Base-by-base conservation (phyloP, 148 eudicot species). In the Pharnaceum exiguum region DNA sequence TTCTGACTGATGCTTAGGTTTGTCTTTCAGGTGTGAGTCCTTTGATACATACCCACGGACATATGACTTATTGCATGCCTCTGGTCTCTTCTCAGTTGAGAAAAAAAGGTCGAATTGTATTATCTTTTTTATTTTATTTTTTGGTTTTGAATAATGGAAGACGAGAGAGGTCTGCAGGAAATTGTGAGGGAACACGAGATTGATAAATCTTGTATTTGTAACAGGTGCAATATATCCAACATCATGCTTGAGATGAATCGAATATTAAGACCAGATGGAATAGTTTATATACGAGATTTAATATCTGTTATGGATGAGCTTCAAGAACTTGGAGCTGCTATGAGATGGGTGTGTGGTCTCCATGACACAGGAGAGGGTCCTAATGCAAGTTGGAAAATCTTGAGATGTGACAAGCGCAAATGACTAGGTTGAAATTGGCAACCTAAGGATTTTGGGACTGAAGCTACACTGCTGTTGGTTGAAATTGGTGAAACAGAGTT, bases 201-300 rank as follows among this genome's bases (percentile, higher is more conserved):
- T 52, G 40, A 52, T 52, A 32, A 52, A 1, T 24, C 19, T 35
- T 17, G 4, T n/a, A 16, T 25, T 21, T 37, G 2, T 27, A 10
- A 51, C 80, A 82, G 95, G 56, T 86, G 95, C 57, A 65, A 80
- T 29, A 59, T 82, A 33, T 73, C 89, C 2, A 69, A 33, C 57
- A 82, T 82, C 36, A 76, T 86, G 80, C 82, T 86, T 13, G 95
- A 86, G 74, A 82, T 86, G 86, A 82, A 86, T 53, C 67, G 95
- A 35, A 86, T 86, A 6, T 39, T 86, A 25, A 70, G 89, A 57
- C 89, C 95, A 6, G 71, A 66, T 22, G 95, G 95, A 35, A 73
- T 68, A 25, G 80, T 67, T 36, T 87, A 75, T 27, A 71, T 87
- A 35, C 86, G 82, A 2, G 95, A 86, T 57, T 60, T 78, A 7